Evolutionary conservation across 139 green algal genomes (phyloP).

Genomic region (Bryopsis sp.): DNA sequence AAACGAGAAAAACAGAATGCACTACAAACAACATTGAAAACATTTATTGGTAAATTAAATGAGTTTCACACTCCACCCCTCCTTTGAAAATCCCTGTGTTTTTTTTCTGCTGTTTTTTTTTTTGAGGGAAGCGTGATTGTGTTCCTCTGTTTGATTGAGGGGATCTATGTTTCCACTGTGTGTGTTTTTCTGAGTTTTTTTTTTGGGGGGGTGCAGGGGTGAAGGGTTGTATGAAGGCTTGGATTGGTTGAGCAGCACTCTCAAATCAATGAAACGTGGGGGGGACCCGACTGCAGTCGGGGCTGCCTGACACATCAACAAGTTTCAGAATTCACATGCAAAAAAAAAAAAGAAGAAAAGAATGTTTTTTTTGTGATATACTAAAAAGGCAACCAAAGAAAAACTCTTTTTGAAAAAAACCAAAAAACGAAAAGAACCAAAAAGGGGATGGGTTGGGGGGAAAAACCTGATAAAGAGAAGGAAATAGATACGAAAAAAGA

Average conservation of each 20-base stretch:
- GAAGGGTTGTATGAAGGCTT: conserved; percentile 94
- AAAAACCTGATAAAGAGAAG: no score
- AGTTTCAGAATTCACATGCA: neutral
- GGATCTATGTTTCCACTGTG: neutral
- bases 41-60: neutral
- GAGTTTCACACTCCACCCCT: neutral
- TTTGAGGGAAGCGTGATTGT: neutral
- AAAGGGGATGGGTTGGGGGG: no score
- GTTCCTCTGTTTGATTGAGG: neutral
- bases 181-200: no score
- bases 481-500: no score
- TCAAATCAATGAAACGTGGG: conserved; percentile 7
- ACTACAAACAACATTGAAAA: neutral
- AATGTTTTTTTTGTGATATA: no score
- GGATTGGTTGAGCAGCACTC: conserved; percentile 63
- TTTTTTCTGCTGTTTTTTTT: neutral
- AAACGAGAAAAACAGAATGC: neutral
- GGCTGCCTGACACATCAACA: neutral
- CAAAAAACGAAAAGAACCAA: no score
- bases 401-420: no score
- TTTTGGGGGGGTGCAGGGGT: conserved; percentile 30
- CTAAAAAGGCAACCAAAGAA: no score
- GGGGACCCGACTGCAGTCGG: neutral
- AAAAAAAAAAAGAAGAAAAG: no score
- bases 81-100: neutral